phyloP scores from a whole-genome alignment of 495 filamentous ascomycete genomes.

The Hyphodiscus hymeniophilus region DNA sequence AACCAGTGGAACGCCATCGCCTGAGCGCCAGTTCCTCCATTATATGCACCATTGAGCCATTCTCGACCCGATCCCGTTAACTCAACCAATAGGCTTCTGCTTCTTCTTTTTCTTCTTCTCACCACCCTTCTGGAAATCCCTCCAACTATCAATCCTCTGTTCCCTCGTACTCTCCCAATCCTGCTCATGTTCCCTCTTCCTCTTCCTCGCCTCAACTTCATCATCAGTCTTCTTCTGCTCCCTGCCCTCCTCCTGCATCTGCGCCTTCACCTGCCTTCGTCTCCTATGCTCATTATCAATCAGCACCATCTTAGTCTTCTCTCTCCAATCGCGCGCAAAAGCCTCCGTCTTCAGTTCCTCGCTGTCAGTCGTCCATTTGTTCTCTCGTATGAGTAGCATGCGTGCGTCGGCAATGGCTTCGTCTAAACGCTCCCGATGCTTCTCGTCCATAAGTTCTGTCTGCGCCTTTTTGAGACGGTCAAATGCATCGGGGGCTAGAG shows the following conservation, averaged over 20 bases:
- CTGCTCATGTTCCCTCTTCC: conserved; percentile 86
- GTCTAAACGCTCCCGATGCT: conserved; percentile 76
- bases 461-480: conserved; percentile 95
- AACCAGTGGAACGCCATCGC: too few relatives aligned
- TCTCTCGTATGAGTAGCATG: conserved; percentile 85
- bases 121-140: conserved; percentile 72
- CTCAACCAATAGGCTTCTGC: conserved; percentile 68
- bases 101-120: conserved; percentile 89
- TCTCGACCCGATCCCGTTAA: too few relatives aligned
- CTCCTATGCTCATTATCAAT: conserved; percentile 86
- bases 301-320: conserved; percentile 87
- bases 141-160: conserved; percentile 87
- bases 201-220: conserved; percentile 77
- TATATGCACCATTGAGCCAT: too few relatives aligned
- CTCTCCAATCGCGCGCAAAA: conserved; percentile 77
- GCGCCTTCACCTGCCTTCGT: conserved; percentile 80
- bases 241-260: conserved; percentile 93
- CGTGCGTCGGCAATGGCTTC: conserved; percentile 95
- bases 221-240: conserved; percentile 83
- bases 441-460: conserved; percentile 85
- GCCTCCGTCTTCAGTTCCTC: conserved; percentile 74
- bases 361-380: conserved; percentile 84
- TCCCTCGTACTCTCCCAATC: conserved; percentile 93
- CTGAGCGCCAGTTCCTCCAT: too few relatives aligned
- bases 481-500: conserved; percentile 87